Percentiles rank a stretch among this genome's conserved stretches.
These are phyloP conservation scores for Tricladium varicosporioides DNA, from an alignment of 2,329 filamentous ascomycete genomes.

Conservation along the genomic window DNA sequence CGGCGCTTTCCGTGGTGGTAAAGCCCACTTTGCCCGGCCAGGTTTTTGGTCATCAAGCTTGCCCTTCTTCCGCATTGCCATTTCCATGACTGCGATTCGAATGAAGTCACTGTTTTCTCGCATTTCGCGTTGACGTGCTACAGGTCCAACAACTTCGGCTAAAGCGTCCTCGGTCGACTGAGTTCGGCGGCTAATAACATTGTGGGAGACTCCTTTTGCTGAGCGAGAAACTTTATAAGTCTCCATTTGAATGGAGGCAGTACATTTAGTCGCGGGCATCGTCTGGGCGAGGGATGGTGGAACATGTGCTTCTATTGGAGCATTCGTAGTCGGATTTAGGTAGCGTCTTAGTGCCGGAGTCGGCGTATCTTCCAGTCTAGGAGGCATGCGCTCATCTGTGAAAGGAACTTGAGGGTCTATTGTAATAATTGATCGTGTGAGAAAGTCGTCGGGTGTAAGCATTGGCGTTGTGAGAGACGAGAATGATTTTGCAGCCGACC, in stretches of 20 bases:
- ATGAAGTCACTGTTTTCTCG: conserved; percentile 71
- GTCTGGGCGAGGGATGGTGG: conserved; percentile 35
- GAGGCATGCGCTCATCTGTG: conserved; percentile 65
- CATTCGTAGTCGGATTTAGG: conserved; percentile 59
- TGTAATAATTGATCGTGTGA: conserved; percentile 65
- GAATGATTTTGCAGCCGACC: conserved; percentile 62
- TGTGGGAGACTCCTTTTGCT: conserved; percentile 38
- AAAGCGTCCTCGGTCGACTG: conserved; percentile 31
- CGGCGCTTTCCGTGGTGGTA: conserved; percentile 60
- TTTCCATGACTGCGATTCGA: conserved; percentile 68
- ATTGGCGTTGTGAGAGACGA: conserved; percentile 61
- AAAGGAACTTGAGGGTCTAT: conserved; percentile 66
- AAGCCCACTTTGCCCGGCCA: conserved; percentile 65
- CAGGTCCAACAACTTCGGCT: conserved; percentile 40
- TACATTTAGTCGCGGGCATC: conserved; percentile 46
- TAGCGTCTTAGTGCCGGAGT: conserved; percentile 66
- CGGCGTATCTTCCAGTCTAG: conserved; percentile 60
- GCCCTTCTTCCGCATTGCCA: conserved; percentile 66
- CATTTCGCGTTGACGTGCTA: conserved; percentile 61
- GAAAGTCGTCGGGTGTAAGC: conserved; percentile 63
- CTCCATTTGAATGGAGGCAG: conserved; percentile 70
- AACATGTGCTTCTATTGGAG: conserved; percentile 42
- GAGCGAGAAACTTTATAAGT: conserved; percentile 52
- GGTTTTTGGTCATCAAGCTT: conserved; percentile 65
- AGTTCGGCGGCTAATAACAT: conserved; percentile 31